Conservation (phyloP, 306 rosid species). For the Cucumis melo region DNA sequence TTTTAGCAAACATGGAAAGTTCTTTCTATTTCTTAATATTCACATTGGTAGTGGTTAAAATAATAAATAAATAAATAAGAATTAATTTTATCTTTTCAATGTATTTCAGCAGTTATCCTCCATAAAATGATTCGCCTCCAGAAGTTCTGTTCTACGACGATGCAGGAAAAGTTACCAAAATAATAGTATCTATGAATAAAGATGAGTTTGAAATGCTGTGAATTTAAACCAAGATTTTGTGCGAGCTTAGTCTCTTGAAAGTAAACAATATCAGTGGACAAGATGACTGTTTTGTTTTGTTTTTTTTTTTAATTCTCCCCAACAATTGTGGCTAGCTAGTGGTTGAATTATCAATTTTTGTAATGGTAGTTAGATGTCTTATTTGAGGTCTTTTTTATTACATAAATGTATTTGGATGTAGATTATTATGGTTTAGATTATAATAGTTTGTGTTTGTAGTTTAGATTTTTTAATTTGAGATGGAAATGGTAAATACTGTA, state of each 20-base stretch:
- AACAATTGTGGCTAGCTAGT: too few relatives aligned
- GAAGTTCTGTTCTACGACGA: neutral
- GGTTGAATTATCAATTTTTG: too few relatives aligned
- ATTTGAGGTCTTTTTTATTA: too few relatives aligned
- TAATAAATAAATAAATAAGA: too few relatives aligned
- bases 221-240: neutral
- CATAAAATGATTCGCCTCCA: neutral
- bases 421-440: too few relatives aligned
- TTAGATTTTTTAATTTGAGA: too few relatives aligned
- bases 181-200: neutral
- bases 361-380: too few relatives aligned
- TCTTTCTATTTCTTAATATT: neutral
- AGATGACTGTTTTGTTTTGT: too few relatives aligned
- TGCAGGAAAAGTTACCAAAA: neutral
- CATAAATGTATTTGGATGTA: too few relatives aligned
- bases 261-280: neutral
- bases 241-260: neutral
- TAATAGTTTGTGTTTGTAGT: too few relatives aligned
- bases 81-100: neutral
- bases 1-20: neutral
- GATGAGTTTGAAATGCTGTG: neutral
- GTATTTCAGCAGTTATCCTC: neutral
- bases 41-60: neutral
- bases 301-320: too few relatives aligned
- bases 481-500: too few relatives aligned